Base-by-base conservation (phyloP, 495 filamentous ascomycete genomes). In the Astrothelium subdiscretum region DNA sequence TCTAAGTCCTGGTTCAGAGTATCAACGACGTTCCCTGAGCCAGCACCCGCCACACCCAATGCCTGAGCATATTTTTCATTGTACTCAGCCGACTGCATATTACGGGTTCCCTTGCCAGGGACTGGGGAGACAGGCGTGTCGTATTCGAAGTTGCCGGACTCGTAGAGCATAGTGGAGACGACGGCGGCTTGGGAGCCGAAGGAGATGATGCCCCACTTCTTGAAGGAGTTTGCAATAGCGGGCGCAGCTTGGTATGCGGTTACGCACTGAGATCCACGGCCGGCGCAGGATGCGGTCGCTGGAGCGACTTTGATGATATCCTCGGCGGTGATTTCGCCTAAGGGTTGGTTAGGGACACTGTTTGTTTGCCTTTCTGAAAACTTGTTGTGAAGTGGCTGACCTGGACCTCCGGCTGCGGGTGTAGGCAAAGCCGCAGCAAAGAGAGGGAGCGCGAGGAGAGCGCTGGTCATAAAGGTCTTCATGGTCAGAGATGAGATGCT, bases 31-130 rank as follows among this genome's bases (percentile, higher is more conserved):
- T 69, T 0, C n/a, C n/a, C n/a, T n/a, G n/a, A n/a, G 71, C 76
- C 59, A 77, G 79, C 11, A 76, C 69, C 31, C 75, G 68, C 44
- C 69, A 65, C 8, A 69, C 68, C 65, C 60, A 69, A 66, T 24
- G 38, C 67, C 40, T 61, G 43, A n/a, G 68, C 88, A 70, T 91
- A 95, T 70, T 79, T 48, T 6, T 78, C 63, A 73, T 89, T 85
- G 75, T 71, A 87, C 10, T 72, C 60, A 18, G 79, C 73, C 61
- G 75, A 79, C 78, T 89, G 86, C 89, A 94, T 91, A 71, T 90
- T 90, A 26, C 85, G 80, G 0, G 89, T 95, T 22, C 91, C 91
- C 70, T 96, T 88, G 0, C 89, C 91, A 0, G 65, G 79, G 38
- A 60, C 71, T 79, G 5, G 88, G 59, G 40, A 67, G 61, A 71